A percentile compares a stretch with the other conserved stretches of the same genome.
phyloP scores from a whole-genome alignment of 345 rosid genomes.

The Geranium rotundifolium region DNA sequence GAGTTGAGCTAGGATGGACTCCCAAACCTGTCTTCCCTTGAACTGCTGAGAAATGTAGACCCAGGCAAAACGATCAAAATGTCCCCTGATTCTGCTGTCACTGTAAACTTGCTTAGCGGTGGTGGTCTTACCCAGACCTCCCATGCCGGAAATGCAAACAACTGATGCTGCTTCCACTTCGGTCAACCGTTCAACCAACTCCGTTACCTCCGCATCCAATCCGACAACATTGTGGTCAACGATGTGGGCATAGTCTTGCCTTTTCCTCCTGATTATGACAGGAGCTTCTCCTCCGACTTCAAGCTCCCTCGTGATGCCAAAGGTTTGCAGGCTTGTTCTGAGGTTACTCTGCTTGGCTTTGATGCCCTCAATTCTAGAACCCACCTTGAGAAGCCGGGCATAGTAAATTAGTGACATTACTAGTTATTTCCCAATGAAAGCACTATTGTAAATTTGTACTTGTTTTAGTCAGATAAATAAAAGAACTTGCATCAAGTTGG shows the following conservation, averaged over 20 bases:
- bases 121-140: neutral
- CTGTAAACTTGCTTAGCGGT: neutral
- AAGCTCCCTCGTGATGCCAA: conserved; percentile 5
- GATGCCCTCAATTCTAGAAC: conserved; percentile 16
- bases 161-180: neutral
- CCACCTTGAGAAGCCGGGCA: conserved; percentile 8
- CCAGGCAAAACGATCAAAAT: neutral
- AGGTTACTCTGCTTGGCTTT: conserved; percentile 22
- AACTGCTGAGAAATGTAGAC: neutral
- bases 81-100: neutral
- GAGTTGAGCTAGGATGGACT: neutral
- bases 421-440: too few species aligned
- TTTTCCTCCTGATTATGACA: neutral
- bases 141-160: neutral
- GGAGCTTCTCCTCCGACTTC: conserved; percentile 3
- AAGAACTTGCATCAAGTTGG: too few species aligned
- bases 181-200: neutral
- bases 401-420: neutral
- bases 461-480: too few species aligned
- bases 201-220: neutral
- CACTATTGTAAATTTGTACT: too few species aligned
- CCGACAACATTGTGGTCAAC: neutral
- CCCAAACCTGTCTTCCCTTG: neutral
- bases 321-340: conserved; percentile 20
- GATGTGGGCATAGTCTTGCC: neutral